phyloP scores from a whole-genome alignment of 1,284 basidiomycete genomes.

The Xerocomus nothofagi region DNA sequence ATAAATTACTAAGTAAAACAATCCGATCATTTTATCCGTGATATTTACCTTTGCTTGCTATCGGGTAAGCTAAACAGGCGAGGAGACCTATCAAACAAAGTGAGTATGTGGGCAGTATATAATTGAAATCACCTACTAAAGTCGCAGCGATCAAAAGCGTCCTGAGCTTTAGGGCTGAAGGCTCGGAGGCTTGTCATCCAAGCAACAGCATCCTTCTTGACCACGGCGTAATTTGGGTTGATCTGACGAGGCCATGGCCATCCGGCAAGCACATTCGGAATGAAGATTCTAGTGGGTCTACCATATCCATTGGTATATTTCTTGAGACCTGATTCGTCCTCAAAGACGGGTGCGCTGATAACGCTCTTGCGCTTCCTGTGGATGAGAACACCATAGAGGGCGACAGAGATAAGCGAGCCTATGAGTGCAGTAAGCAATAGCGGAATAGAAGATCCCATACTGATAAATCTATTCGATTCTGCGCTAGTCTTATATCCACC shows the following conservation, averaged over 20 bases:
- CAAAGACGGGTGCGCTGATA: no score
- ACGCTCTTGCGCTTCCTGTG: not conserved
- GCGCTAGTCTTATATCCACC: slow-evolving; percentile 1
- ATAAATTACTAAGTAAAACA: not conserved
- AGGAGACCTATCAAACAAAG: slow-evolving; percentile 9
- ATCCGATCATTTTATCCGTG: not conserved
- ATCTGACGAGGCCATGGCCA: slow-evolving; percentile 23
- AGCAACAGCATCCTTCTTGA: slow-evolving; percentile 11
- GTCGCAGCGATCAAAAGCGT: slow-evolving; percentile 20
- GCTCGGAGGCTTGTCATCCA: slow-evolving; percentile 19
- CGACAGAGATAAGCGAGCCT: not conserved
- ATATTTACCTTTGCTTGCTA: slow-evolving; percentile 14
- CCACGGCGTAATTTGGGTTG: slow-evolving; percentile 12
- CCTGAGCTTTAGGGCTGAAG: slow-evolving; percentile 17
- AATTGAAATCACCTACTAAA: slow-evolving; percentile 8
- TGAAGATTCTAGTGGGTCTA: slow-evolving; percentile 7
- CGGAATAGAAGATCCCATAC: slow-evolving; percentile 6
- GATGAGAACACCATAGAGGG: not conserved
- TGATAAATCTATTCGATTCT: not conserved
- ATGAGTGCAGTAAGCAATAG: not conserved
- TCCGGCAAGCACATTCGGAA: slow-evolving; percentile 17
- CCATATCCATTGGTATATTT: not conserved
- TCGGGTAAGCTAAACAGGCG: slow-evolving; percentile 13
- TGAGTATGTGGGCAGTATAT: not conserved
- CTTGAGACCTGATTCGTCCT: not conserved